A percentile compares a stretch with the other conserved stretches of the same genome.
Evolutionary conservation across 2,329 filamentous ascomycete species (phyloP).

Genomic region (Emericellopsis cladophorae): DNA sequence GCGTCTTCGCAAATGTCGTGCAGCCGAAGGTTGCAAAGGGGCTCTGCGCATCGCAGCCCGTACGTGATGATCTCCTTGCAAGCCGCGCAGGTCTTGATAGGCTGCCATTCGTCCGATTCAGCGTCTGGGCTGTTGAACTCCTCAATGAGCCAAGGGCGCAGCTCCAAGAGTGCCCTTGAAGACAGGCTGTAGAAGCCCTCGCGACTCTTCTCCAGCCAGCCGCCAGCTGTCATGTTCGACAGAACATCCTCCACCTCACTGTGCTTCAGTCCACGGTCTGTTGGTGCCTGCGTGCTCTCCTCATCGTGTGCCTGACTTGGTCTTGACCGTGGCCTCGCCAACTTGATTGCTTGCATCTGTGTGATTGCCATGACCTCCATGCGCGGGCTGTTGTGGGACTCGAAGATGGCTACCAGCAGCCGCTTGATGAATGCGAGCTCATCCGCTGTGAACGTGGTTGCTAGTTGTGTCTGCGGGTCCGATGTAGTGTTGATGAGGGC

Average conservation of each 20-base stretch:
- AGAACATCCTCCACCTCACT: conserved; percentile 67
- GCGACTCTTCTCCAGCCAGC: conserved; percentile 70
- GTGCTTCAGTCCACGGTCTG: conserved; percentile 53
- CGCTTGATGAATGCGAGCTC: conserved; percentile 86
- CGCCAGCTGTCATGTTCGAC: conserved; percentile 57
- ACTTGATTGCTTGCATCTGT: conserved; percentile 63
- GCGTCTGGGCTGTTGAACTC: conserved; percentile 71
- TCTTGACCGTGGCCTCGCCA: conserved; percentile 36
- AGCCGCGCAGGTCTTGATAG: conserved; percentile 76
- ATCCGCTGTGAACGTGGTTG: conserved; percentile 67
- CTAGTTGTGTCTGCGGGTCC: conserved; percentile 75
- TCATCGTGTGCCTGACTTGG: conserved; percentile 10
- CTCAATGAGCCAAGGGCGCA: conserved; percentile 72
- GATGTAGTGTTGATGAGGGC: conserved; percentile 81
- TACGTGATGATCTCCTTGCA: conserved; percentile 84
- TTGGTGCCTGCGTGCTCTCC: conserved; percentile 18
- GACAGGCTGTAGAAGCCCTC: conserved; percentile 65
- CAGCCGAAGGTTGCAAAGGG: conserved; percentile 55
- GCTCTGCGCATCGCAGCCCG: conserved; percentile 62
- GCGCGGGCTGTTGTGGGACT: conserved; percentile 67
- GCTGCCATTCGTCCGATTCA: conserved; percentile 49
- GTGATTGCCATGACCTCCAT: conserved; percentile 76
- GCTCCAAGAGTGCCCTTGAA: conserved; percentile 70
- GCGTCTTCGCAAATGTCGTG: conserved; percentile 66
- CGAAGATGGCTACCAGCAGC: conserved; percentile 83